Percentiles rank a stretch among this genome's conserved stretches.
Conservation (phyloP, 345 rosid species). For the Gynandropsis gynandra region DNA sequence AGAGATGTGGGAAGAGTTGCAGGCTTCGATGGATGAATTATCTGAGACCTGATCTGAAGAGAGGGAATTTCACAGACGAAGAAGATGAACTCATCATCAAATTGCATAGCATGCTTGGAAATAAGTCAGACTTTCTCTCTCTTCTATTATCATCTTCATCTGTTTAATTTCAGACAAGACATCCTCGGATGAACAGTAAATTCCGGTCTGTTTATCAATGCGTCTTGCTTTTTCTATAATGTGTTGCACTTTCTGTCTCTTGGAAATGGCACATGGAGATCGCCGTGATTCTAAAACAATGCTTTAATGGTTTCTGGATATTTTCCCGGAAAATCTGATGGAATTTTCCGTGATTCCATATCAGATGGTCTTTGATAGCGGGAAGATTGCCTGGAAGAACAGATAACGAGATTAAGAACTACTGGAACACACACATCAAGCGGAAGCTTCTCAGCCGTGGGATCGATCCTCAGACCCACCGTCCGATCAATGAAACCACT, state of each 20-base stretch:
- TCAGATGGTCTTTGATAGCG: slow-evolving; percentile 82
- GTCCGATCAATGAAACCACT: slow-evolving; percentile 31
- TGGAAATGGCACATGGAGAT: too few species aligned
- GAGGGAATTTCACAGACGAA: slow-evolving; percentile 73
- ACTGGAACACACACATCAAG: slow-evolving; percentile 87
- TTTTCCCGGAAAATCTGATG: not conserved
- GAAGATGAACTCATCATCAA: slow-evolving; percentile 80
- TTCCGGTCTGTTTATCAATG: too few species aligned
- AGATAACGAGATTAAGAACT: slow-evolving; percentile 83
- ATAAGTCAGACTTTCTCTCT: slow-evolving; percentile 44
- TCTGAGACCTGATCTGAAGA: slow-evolving; percentile 69
- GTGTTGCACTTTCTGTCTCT: too few species aligned
- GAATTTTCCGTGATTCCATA: not conserved
- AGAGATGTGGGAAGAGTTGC: slow-evolving; percentile 83
- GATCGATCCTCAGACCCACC: slow-evolving; percentile 70
- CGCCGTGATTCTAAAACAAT: too few species aligned
- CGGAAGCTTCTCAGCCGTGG: slow-evolving; percentile 71
- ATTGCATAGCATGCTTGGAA: slow-evolving; percentile 71
- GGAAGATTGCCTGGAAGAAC: slow-evolving; percentile 79
- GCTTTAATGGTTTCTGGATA: not conserved
- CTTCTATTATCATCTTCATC: not conserved
- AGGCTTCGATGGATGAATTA: slow-evolving; percentile 72
- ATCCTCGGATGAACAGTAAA: too few species aligned
- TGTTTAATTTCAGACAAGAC: too few species aligned
- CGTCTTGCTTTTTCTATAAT: too few species aligned